Evolutionary conservation across 164 flowering plant species (phyloP).

Genomic region (Macadamia integrifolia): DNA sequence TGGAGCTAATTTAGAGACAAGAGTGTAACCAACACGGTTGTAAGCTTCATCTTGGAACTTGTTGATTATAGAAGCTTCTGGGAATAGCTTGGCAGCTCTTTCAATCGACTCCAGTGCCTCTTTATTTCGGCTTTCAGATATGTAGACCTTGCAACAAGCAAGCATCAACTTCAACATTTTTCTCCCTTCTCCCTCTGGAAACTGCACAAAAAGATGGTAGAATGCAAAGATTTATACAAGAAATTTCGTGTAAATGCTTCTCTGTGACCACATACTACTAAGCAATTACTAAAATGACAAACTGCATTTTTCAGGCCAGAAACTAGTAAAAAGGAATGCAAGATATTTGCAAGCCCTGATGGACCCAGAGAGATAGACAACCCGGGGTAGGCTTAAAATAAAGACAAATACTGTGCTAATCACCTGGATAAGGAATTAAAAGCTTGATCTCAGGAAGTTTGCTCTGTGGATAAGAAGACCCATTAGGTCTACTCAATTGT

Average conservation of each 20-base stretch:
- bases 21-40: constrained; percentile 66
- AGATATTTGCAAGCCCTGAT: no score
- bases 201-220: constrained; percentile 23
- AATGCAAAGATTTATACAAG: constrained; percentile 7
- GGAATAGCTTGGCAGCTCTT: constrained; percentile 44
- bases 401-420: no score
- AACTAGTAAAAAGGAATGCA: no score
- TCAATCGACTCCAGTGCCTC: constrained; percentile 53
- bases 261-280: constrained; percentile 8
- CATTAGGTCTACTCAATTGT: no score
- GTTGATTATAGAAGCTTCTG: constrained; percentile 47
- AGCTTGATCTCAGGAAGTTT: no score
- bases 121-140: constrained; percentile 63
- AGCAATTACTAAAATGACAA: neutral
- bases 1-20: constrained; percentile 42
- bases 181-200: constrained; percentile 6
- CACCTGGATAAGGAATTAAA: no score
- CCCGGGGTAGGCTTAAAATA: no score
- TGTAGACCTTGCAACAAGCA: constrained; percentile 65
- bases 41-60: constrained; percentile 59
- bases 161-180: constrained; percentile 49
- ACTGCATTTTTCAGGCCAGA: neutral
- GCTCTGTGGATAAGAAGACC: no score
- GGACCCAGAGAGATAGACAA: no score
- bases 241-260: neutral